Percentiles rank a stretch among this genome's conserved stretches.
Conservation (phyloP, 1,139 yeast species). For the Saccharomycopsis crataegensis region DNA sequence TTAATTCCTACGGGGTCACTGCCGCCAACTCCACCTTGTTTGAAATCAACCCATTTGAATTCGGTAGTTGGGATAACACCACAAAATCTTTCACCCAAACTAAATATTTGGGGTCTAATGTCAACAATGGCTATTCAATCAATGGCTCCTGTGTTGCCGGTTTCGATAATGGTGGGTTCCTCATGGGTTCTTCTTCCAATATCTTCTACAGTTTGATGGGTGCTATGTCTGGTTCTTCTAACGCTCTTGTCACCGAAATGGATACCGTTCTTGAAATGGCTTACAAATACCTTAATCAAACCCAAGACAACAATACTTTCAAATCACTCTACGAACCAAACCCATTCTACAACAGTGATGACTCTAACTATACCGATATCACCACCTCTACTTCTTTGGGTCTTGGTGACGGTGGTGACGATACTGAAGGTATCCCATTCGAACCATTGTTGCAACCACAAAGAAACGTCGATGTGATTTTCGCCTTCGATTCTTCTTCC, state of each 20-base stretch:
- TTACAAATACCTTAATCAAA: conserved; percentile 2
- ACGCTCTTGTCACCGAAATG: conserved; percentile 6
- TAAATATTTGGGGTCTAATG: conserved; percentile 54
- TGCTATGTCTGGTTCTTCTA: conserved; percentile 6
- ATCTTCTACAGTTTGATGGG: conserved; percentile 34
- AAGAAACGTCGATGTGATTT: conserved; percentile 54
- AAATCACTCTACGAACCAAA: conserved; percentile 46
- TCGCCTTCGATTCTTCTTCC: conserved; percentile 67
- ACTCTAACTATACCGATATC: background rate
- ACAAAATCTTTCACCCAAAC: conserved; percentile 59
- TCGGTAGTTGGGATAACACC: conserved; percentile 87
- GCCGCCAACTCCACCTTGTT: conserved; percentile 68
- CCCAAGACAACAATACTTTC: conserved; percentile 20
- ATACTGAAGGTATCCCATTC: conserved; percentile 57
- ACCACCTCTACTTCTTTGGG: conserved; percentile 11
- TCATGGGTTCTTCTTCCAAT: conserved; percentile 68
- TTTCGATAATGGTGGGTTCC: conserved; percentile 67
- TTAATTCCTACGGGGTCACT: conserved; percentile 36
- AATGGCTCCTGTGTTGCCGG: conserved; percentile 49
- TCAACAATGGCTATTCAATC: conserved; percentile 31
- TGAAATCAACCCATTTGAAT: conserved; percentile 75
- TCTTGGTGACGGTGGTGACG: conserved; percentile 72
- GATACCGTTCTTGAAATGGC: conserved; percentile 20
- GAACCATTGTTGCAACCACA: conserved; percentile 53
- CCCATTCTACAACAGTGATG: conserved; percentile 54